Base-by-base conservation (phyloP, 2,329 filamentous ascomycete genomes). In the Endothia cerciana region DNA sequence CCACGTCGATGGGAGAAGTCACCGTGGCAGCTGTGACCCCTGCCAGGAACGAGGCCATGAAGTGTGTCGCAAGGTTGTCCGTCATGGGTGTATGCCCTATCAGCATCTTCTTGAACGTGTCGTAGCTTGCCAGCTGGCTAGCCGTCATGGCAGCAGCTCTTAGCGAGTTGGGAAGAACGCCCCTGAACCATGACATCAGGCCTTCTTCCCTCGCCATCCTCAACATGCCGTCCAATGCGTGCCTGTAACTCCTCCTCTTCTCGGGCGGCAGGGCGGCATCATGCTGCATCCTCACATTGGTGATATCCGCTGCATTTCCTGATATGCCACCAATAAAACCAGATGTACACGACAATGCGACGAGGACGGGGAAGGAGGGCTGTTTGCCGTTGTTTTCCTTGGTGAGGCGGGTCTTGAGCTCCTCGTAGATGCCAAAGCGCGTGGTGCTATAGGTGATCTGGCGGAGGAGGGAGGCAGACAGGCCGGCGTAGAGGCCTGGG, bases 241-340 rank as follows among this genome's bases (percentile, higher is more conserved):
- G 87, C 69, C 88, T 90, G 81, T 99, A 99, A 78, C 97, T 95
- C 65, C 94, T 87, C 58, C 92, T 88, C 74, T 96, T 82, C 5
- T 85, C 84, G 0, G 80, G 73, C 0, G 93, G 91, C 1, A 97
- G 87, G 0, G 93, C 88, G 2, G 91, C 89, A 74, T 90, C 95
- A 79, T 97, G 92, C 80, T 99, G 95, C 95, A 99, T 99, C 71
- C 95, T 92, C 60, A 99, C 95, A 79, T 99, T 99, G 74, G 97
- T 84, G 41, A 99, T 93, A 77, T 99, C 95, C 70, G 94, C 94
- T 2, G 94, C 93, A 80, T 98, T 99, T 70, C 95, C 95, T 6
- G 90, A 91, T 57, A 98, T 81, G 60, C 95, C 95, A 69, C 95
- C 95, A 2, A 96, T 79, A 75, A 97, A 92, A 61, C 95, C 95